Conservation (phyloP, 78 protist species). For the Capsaspora owczarzaki region DNA sequence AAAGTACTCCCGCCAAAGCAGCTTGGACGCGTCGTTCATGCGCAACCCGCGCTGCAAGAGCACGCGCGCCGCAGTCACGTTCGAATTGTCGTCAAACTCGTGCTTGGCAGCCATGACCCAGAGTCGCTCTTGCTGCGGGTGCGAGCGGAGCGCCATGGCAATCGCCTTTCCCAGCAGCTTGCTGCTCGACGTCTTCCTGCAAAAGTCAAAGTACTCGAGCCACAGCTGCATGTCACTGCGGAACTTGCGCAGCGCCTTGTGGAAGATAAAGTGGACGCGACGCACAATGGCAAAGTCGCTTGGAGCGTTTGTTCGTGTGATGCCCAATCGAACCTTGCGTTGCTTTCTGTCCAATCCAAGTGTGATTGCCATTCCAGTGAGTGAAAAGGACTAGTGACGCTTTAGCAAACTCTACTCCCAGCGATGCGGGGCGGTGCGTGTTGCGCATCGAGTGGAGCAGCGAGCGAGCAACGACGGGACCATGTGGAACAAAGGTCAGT, state of each 20-base stretch:
- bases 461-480: too few species aligned
- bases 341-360: too few species aligned
- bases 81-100: constrained; percentile 26
- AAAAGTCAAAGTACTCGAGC: constrained; percentile 25
- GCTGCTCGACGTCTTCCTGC: neutral
- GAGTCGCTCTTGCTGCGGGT: constrained; percentile 10
- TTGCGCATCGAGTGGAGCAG: too few species aligned
- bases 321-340: constrained; percentile 18
- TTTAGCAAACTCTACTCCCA: too few species aligned
- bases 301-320: neutral
- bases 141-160: constrained; percentile 27
- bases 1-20: neutral
- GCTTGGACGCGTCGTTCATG: neutral
- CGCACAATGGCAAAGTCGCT: constrained; percentile 9
- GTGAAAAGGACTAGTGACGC: too few species aligned
- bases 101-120: constrained; percentile 45
- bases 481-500: too few species aligned
- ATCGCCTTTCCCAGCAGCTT: neutral
- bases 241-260: constrained; percentile 21
- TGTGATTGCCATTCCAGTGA: too few species aligned
- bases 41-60: constrained; percentile 34
- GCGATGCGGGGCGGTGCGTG: too few species aligned
- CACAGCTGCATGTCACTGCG: constrained; percentile 29
- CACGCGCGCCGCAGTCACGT: constrained; percentile 33
- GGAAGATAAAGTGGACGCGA: constrained; percentile 34